Percentiles rank a stretch among this genome's conserved stretches.
These are phyloP conservation scores for Collybiopsis confluens DNA, from an alignment of 768 basidiomycete genomes.

Conservation along the genomic window DNA sequence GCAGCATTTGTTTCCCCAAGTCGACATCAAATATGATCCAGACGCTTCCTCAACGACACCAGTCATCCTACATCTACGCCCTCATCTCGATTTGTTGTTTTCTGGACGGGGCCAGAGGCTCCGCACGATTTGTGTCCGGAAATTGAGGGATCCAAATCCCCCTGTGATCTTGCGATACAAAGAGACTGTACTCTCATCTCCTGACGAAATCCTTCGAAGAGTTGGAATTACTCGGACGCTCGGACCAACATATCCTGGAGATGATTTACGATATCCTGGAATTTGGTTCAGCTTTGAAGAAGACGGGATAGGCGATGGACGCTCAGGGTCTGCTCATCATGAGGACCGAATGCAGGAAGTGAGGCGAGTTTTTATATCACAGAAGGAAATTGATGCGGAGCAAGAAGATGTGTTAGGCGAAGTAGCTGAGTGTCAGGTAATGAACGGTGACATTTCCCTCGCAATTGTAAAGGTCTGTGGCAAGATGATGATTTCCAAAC, in stretches of 20 bases:
- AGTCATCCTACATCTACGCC: slow-evolving; percentile 72
- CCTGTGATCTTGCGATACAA: slow-evolving; percentile 69
- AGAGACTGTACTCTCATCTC: slow-evolving; percentile 56
- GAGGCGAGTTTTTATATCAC: slow-evolving; percentile 67
- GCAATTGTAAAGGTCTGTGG: slow-evolving; percentile 62
- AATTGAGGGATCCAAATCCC: slow-evolving; percentile 61
- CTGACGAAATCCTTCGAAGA: slow-evolving; percentile 55
- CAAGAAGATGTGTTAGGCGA: slow-evolving; percentile 71
- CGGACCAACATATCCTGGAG: slow-evolving; percentile 77
- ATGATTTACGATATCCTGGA: slow-evolving; percentile 77
- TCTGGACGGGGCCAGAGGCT: slow-evolving; percentile 75
- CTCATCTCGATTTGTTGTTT: slow-evolving; percentile 83
- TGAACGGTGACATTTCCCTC: slow-evolving; percentile 67
- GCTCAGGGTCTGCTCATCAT: slow-evolving; percentile 40
- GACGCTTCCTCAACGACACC: slow-evolving; percentile 68
- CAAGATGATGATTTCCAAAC: not conserved
- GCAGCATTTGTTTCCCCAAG: slow-evolving; percentile 70
- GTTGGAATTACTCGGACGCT: slow-evolving; percentile 68
- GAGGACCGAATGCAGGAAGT: slow-evolving; percentile 75
- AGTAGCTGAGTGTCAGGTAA: slow-evolving; percentile 55
- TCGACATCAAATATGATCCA: slow-evolving; percentile 80
- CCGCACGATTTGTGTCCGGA: slow-evolving; percentile 71
- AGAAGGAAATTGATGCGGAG: slow-evolving; percentile 55
- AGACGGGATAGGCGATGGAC: slow-evolving; percentile 53
- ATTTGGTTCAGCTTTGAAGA: slow-evolving; percentile 84